phyloP scores from a whole-genome alignment of 306 rosid species.

The Prinsepia uniflora region DNA sequence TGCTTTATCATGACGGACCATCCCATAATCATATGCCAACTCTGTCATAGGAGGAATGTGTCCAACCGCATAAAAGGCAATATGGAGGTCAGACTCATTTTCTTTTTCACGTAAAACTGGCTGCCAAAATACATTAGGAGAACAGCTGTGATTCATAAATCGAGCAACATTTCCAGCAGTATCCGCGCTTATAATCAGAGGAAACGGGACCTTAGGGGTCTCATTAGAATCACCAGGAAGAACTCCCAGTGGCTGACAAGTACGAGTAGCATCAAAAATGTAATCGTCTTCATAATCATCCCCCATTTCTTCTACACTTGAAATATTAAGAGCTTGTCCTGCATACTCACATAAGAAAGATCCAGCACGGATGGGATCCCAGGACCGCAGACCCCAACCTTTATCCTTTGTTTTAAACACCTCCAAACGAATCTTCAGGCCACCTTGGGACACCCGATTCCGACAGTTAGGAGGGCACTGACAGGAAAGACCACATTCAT shows the following conservation, averaged over 20 bases:
- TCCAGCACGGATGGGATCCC: slow-evolving; percentile 94
- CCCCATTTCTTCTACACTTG: slow-evolving; percentile 56
- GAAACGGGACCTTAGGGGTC: slow-evolving; percentile 58
- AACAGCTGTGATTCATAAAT: slow-evolving; percentile 93
- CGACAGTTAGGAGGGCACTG: slow-evolving; percentile 75
- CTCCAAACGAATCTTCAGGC: slow-evolving; percentile 68
- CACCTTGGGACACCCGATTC: slow-evolving; percentile 69
- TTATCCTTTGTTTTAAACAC: slow-evolving; percentile 67
- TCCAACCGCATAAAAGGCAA: slow-evolving; percentile 63
- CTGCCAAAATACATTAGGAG: slow-evolving; percentile 83
- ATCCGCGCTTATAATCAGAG: slow-evolving; percentile 61
- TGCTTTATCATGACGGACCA: slow-evolving; percentile 46
- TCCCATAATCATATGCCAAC: slow-evolving; percentile 87
- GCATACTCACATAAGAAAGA: slow-evolving; percentile 83
- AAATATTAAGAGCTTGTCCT: slow-evolving; percentile 67
- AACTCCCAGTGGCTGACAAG: slow-evolving; percentile 58
- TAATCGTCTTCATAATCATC: slow-evolving; percentile 68
- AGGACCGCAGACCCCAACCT: slow-evolving; percentile 95
- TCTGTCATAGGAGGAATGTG: slow-evolving; percentile 90
- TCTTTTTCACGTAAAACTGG: slow-evolving; percentile 61
- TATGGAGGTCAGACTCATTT: slow-evolving; percentile 57
- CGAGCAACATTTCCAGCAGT: slow-evolving; percentile 87
- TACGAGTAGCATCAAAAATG: slow-evolving; percentile 70
- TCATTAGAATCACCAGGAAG: slow-evolving; percentile 58
- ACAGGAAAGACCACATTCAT: slow-evolving; percentile 83